These are phyloP conservation scores for Aspergillus bridgeri DNA, from an alignment of 495 filamentous ascomycete genomes.

Conservation along the genomic window DNA sequence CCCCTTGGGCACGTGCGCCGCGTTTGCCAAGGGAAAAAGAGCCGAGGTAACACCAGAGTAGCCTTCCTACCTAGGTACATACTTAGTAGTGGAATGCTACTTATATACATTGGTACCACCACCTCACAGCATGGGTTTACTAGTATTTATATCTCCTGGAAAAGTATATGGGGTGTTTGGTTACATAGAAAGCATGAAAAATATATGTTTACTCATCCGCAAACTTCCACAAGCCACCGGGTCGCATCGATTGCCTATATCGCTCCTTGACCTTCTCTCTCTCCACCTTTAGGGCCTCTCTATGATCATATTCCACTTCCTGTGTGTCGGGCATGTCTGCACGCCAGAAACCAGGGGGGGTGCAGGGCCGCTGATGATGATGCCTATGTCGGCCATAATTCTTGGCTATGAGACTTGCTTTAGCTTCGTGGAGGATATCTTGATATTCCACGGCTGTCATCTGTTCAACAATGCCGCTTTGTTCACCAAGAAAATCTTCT, in stretches of 20 bases:
- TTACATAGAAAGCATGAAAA: neutral
- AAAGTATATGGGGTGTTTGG: neutral
- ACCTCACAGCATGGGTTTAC: too few relatives aligned
- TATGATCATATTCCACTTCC: slow-evolving; percentile 60
- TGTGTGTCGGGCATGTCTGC: slow-evolving; percentile 84
- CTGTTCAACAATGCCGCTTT: slow-evolving; percentile 31
- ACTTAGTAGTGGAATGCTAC: neutral
- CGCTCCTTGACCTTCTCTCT: slow-evolving; percentile 65
- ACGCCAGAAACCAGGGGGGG: slow-evolving; percentile 88
- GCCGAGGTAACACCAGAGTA: too few relatives aligned
- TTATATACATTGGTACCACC: neutral
- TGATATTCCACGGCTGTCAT: slow-evolving; percentile 52
- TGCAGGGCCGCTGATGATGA: slow-evolving; percentile 61
- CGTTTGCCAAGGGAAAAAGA: slow-evolving; percentile 22
- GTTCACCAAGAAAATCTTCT: slow-evolving; percentile 64
- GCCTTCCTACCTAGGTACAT: too few relatives aligned
- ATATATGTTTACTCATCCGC: slow-evolving; percentile 61
- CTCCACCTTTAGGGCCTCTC: slow-evolving; percentile 56
- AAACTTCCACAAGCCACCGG: slow-evolving; percentile 71
- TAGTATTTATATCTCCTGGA: neutral
- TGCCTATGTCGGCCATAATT: slow-evolving; percentile 73
- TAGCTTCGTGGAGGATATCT: slow-evolving; percentile 63
- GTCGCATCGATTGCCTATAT: slow-evolving; percentile 76
- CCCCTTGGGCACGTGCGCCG: slow-evolving; percentile 22
- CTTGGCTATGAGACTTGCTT: slow-evolving; percentile 63